Evolutionary conservation across 306 rosid genomes (phyloP).

Genomic region (Senna tora): DNA sequence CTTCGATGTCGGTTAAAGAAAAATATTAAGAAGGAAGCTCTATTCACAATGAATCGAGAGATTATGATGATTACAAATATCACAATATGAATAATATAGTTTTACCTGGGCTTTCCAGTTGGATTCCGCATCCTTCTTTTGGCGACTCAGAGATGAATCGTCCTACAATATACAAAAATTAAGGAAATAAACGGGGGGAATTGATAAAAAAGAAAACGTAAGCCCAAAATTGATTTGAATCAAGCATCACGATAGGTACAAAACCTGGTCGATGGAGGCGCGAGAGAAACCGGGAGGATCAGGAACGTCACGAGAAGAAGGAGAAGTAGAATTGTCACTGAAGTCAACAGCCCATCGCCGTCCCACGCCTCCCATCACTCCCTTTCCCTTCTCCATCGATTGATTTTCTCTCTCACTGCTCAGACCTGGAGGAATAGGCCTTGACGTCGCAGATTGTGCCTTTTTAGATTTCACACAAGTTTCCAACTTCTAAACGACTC

Average conservation of each 20-base stretch:
- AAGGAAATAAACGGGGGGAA: too few species aligned
- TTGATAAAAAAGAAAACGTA: background rate
- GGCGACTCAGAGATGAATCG: conserved; percentile 90
- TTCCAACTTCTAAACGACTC: background rate
- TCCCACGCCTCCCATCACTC: conserved; percentile 60
- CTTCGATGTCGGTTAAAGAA: background rate
- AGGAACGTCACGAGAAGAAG: conserved; percentile 65
- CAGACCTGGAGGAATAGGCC: background rate
- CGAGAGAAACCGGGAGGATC: conserved; percentile 98
- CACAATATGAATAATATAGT: background rate
- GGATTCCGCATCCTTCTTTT: conserved; percentile 95
- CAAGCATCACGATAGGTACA: background rate
- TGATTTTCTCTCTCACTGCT: conserved; percentile 1
- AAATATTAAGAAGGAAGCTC: background rate
- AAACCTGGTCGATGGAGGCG: conserved; percentile 79
- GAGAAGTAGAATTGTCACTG: conserved; percentile 70
- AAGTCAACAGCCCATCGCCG: conserved; percentile 93
- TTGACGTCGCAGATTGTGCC: background rate
- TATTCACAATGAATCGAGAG: background rate
- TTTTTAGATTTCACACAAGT: background rate
- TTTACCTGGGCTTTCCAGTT: conserved; percentile 88
- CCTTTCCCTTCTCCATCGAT: conserved; percentile 85
- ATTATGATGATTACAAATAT: background rate
- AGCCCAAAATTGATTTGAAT: background rate
- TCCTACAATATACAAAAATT: conserved; percentile 45